Base-by-base conservation (phyloP, 768 basidiomycete species). In the Rhizopogon vesiculosus region DNA sequence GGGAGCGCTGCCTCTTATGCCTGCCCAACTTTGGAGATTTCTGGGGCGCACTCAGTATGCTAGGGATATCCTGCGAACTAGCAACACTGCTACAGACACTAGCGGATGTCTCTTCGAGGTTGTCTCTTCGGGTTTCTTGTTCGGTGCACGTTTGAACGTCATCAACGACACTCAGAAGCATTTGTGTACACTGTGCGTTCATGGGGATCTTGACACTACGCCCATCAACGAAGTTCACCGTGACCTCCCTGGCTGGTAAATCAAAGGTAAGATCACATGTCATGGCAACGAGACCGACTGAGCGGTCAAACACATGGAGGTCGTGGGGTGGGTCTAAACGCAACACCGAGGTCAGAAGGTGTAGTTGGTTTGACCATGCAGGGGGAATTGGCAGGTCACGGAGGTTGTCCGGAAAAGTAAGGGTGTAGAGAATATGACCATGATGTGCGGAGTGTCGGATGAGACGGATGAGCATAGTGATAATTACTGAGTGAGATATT, bases 1-100 rank as follows among this genome's bases (percentile, higher is more conserved):
- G 65, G 15, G 89, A 90, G 43, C 83, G 77, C 61, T 86, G 83
- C 61, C 83, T 87, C 71, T 85, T 88, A 60, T 89, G 85, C 59
- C 78, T 80, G 42, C 72, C 63, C 3, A 61, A 61, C 62, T 75
- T 79, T 42, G 62, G 62, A 41, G 72, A 51, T 50, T 64, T 61
- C 8, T 68, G 61, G 39, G 70, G 61, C 33, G 57, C 42, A 33
- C 58, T 42, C 25, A 28, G 31, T 29, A 19, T 15, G 13, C 57
- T 46, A 1, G 59, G 59, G 6, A 53, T 16, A 39, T 63, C 57
- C 25, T 67, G 69, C 31, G 59, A 31, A 33, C 67, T 62, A 9
- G 57, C 42, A 3, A 45, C 40, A 6, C 31, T 52, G 45, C 65
- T 62, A 43, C 59, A 60, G 51, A 53, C 42, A 49, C 59, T 66